Percentiles rank a stretch among this genome's conserved stretches.
phyloP scores from a whole-genome alignment of 495 filamentous ascomycete genomes.

The Aspergillus haitiensis region DNA sequence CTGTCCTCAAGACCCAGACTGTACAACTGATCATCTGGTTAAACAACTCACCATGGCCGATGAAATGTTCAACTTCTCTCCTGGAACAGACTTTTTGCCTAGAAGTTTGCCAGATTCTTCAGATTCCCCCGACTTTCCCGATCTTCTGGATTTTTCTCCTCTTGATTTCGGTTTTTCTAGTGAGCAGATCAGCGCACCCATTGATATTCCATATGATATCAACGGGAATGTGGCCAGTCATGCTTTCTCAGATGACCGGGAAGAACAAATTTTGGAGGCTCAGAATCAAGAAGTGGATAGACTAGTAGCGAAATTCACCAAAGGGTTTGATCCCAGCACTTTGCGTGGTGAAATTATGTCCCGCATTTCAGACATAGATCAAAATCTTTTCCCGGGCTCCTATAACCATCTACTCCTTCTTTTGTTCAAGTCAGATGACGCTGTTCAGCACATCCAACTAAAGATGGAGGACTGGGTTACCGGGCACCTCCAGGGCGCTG shows the following conservation, averaged over 20 bases:
- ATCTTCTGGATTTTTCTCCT: conserved; percentile 5
- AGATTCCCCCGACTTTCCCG: background rate
- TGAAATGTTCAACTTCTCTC: too few relatives aligned
- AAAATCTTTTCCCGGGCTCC: conserved; percentile 24
- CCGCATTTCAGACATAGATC: conserved; percentile 14
- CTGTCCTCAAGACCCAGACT: too few relatives aligned
- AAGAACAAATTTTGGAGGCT: conserved; percentile 15
- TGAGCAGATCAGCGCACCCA: background rate
- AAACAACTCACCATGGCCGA: too few relatives aligned
- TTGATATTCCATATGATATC: conserved; percentile 19
- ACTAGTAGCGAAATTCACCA: conserved; percentile 23
- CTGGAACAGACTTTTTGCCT: too few relatives aligned
- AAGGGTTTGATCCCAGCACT: conserved; percentile 26
- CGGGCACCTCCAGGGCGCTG: conserved; percentile 10
- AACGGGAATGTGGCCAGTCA: background rate
- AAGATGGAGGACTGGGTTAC: conserved; percentile 21
- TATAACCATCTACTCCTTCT: conserved; percentile 29
- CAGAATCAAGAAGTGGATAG: conserved; percentile 18
- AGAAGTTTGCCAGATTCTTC: background rate
- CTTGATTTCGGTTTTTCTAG: background rate
- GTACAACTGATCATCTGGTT: too few relatives aligned
- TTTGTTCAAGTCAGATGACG: conserved; percentile 16
- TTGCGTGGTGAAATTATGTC: conserved; percentile 18
- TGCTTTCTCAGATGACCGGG: conserved; percentile 18
- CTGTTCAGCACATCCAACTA: conserved; percentile 21